Base-by-base conservation (phyloP, 129 eudicot species). In the Sambucus nigra region DNA sequence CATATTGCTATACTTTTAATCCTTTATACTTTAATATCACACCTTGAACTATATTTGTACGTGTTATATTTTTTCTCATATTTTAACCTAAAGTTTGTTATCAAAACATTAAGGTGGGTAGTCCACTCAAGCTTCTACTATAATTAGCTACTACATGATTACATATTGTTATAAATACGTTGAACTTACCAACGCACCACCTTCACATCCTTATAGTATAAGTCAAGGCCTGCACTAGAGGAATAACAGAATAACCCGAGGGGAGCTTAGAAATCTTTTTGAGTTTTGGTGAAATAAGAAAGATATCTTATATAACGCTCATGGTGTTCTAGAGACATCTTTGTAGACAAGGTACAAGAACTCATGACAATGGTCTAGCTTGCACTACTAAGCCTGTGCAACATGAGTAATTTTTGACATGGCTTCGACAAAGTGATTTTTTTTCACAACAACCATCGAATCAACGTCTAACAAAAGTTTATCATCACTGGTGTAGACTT, bases 401-500 rank as follows among this genome's bases (percentile, higher is more conserved):
- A 96, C 99, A 17, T 96, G 99, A 24, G 99, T 92, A 24, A 92
- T 92, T 33, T 94, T 75, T 14, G 91, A 79, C 99, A 86, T 92
- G 56, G 99, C 99, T 61, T 86, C 96, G 32, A 82, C 47, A 67
- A 92, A 86, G 61, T 92, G 99, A 75, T 64, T 77, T 65, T 86
- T 92, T 62, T 80, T 94, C 35, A 92, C 99, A n/a, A n/a, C n/a
- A 60, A 55, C 75, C 23, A 92, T 94, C 2, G 94, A 78, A 51
- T 92, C 99, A 38, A 92, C 88, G 73, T 92, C 96, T 58, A 92
- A 86, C 22, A 92, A 57, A 32, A 92, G 86, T 75, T 86, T 92
- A 66, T 92, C 99, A 75, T 92, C 99, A 39, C 94, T 82, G 3
- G 99, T 92, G 73, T 92, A 92, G 57, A 92, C 99, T 73, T 92